Evolutionary conservation across 495 filamentous ascomycete genomes (phyloP), one percentile per base, ranked within the genome.

Genomic region (Achaetomiella virescens): DNA sequence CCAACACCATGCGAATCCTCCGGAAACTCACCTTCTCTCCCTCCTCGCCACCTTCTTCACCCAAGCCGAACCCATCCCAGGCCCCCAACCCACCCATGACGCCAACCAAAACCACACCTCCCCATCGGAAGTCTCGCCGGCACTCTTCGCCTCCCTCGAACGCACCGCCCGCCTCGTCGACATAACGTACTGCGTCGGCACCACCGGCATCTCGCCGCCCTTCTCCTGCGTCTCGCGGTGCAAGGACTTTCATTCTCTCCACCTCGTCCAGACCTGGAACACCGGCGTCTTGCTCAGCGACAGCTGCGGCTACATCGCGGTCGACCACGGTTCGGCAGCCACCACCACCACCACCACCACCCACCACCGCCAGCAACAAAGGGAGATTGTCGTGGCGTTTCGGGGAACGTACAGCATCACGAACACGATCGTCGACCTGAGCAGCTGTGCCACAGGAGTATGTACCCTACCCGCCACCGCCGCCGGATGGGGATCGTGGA

Each of bases 331-430:
- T 9, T 3, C 3, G n/a, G n/a, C n/a, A n/a, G n/a, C n/a, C n/a
- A n/a, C n/a, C n/a, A n/a, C n/a, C n/a, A n/a, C n/a, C n/a, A n/a
- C n/a, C n/a, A n/a, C n/a, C n/a, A n/a, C n/a, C n/a, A n/a, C n/a
- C n/a, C n/a, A n/a, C n/a, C n/a, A n/a, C n/a, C n/a, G n/a, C n/a
- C n/a, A 38, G 36, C 10, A 14, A 42, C 2, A 53, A 58, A 33
- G 59, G 12, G 69, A 70, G 18, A 90, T 98, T 52, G 77, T 98
- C 25, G 78, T 97, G n/a, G 92, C 91, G 12, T 97, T 97, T 63
- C 83, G 93, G 18, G 93, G 95, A 11, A 97, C 93, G 12, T 97
- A 97, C 67, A 95, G 89, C 36, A 76, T 98, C 59, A 80, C 89
- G 24, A 96, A 96, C 71, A 88, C 90, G 10, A 84, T 98, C 46